Percentiles rank a stretch among this genome's conserved stretches.
phyloP scores from a whole-genome alignment of 345 rosid species.

The Geranium brycei region DNA sequence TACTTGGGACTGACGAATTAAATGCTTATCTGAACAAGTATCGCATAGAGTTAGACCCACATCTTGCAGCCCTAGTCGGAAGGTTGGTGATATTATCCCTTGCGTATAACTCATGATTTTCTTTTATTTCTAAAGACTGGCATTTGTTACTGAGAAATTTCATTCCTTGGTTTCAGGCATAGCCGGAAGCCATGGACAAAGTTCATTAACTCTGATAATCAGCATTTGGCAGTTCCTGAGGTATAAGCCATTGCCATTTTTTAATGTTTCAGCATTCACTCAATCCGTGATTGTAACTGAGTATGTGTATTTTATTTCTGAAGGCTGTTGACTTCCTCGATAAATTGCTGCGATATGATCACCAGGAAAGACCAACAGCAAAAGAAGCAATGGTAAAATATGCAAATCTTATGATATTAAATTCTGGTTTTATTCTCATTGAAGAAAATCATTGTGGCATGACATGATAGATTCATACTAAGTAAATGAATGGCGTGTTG shows the following conservation, averaged over 20 bases:
- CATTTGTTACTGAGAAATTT: background rate
- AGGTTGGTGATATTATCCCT: slow-evolving; percentile 32
- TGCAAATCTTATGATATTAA: no score
- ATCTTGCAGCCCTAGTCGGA: slow-evolving; percentile 81
- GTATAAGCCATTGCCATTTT: slow-evolving; percentile 20
- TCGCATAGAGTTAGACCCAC: slow-evolving; percentile 81
- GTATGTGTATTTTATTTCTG: slow-evolving; percentile 1
- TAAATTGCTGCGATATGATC: slow-evolving; percentile 90
- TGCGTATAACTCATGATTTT: no score
- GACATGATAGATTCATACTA: no score
- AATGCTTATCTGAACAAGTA: slow-evolving; percentile 68
- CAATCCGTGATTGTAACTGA: background rate
- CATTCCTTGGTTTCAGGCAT: slow-evolving; percentile 33
- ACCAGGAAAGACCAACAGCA: slow-evolving; percentile 95
- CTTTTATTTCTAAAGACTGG: background rate
- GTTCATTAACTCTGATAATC: slow-evolving; percentile 78
- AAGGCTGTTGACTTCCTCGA: slow-evolving; percentile 95
- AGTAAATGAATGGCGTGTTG: background rate
- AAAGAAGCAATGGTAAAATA: slow-evolving; percentile 5
- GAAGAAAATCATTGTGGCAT: no score
- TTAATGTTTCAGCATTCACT: background rate
- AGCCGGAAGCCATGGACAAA: slow-evolving; percentile 88
- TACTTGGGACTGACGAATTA: slow-evolving; percentile 87
- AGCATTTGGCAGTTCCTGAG: slow-evolving; percentile 86
- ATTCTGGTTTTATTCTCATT: no score